These are phyloP conservation scores for Blastocystis sp. DNA, from an alignment of 352 stramenopile genomes.

Conservation along the genomic window DNA sequence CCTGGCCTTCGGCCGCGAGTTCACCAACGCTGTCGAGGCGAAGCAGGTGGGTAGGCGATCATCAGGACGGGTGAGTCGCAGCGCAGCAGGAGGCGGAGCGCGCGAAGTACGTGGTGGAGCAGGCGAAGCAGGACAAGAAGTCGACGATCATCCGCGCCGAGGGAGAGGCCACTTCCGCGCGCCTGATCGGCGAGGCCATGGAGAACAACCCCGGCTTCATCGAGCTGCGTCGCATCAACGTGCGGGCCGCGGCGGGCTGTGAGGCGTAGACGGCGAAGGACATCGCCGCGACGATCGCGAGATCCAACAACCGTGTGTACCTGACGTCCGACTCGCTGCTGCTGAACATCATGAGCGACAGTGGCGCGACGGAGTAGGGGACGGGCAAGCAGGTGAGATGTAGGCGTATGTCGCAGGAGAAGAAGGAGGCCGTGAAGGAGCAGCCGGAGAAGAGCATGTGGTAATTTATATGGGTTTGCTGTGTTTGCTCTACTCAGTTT, in stretches of 20 bases:
- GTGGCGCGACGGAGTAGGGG: constrained; percentile 15
- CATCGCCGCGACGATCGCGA: constrained; percentile 91
- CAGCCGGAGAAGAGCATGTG: not conserved
- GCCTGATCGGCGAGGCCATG: constrained; percentile 95
- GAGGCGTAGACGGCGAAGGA: constrained; percentile 83
- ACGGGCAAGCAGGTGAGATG: too few relatives aligned
- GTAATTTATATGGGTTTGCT: constrained; percentile 52
- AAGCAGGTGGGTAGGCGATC: constrained; percentile 89
- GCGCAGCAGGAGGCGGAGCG: constrained; percentile 97
- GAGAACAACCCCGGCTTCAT: constrained; percentile 99
- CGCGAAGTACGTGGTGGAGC: constrained; percentile 95
- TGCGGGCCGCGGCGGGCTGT: not conserved
- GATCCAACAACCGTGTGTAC: constrained; percentile 93
- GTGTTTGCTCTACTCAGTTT: not conserved
- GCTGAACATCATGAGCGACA: constrained; percentile 65
- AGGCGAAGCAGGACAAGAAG: constrained; percentile 97
- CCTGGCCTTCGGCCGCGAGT: constrained; percentile 95
- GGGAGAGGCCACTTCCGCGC: constrained; percentile 95
- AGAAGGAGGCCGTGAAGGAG: not conserved
- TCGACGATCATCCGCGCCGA: constrained; percentile 92
- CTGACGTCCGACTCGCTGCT: constrained; percentile 52
- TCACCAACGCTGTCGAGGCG: constrained; percentile 94
- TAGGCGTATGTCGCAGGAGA: not conserved
- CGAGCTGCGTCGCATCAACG: constrained; percentile 93
- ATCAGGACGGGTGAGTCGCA: constrained; percentile 68